Evolutionary conservation across 1,284 basidiomycete genomes (phyloP).

Genomic region (Pseudozyma hubeiensis): DNA sequence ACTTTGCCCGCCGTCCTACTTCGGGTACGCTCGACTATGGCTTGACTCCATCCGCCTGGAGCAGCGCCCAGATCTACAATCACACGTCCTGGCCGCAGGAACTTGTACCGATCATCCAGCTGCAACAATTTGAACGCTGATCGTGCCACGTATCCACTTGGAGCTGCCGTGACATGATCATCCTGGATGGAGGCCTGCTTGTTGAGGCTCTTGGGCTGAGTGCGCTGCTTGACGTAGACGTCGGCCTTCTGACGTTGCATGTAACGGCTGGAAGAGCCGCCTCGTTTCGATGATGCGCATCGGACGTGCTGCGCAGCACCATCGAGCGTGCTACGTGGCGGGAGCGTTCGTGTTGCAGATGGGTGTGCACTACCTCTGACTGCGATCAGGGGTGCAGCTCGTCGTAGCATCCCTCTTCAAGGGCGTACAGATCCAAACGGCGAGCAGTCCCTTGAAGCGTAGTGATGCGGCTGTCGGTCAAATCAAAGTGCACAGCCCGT

Average conservation of each 20-base stretch:
- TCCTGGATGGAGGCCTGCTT: not conserved
- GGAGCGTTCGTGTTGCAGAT: not conserved
- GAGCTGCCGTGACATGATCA: constrained; percentile 6
- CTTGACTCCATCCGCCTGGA: constrained; percentile 64
- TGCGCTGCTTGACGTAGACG: constrained; percentile 42
- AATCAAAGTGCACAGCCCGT: constrained; percentile 2
- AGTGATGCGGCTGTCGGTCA: constrained; percentile 1
- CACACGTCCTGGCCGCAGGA: constrained; percentile 43
- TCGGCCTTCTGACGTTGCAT: constrained; percentile 44
- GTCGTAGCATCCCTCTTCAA: constrained; percentile 5
- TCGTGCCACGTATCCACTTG: constrained; percentile 45
- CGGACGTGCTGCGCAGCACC: not conserved
- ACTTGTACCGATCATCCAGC: constrained; percentile 51
- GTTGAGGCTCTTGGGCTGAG: not conserved
- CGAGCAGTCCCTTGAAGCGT: not conserved
- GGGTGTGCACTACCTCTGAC: not conserved
- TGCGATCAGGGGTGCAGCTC: not conserved
- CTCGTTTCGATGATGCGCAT: constrained; percentile 35
- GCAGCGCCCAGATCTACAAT: constrained; percentile 64
- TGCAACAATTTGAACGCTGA: constrained; percentile 64
- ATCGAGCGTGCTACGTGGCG: not conserved
- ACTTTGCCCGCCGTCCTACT: constrained; percentile 10
- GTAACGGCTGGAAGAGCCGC: constrained; percentile 43
- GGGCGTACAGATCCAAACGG: not conserved
- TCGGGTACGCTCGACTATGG: constrained; percentile 36